Evolutionary conservation across 2,329 filamentous ascomycete genomes (phyloP), one percentile per base, ranked within the genome.

Genomic region (Pseudohalonectria lignicola): DNA sequence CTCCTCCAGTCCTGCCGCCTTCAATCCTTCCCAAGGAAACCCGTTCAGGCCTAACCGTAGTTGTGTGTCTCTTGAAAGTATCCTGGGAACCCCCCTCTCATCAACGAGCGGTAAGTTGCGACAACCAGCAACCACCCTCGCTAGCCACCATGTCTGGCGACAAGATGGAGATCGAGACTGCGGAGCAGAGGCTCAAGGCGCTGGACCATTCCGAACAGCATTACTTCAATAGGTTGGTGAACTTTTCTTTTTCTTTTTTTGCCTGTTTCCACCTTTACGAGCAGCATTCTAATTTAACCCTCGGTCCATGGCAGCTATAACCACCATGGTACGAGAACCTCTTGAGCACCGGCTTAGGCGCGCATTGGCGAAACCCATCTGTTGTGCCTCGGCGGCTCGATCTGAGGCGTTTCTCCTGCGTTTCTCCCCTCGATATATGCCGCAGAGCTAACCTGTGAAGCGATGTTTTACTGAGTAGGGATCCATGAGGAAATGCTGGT

Each of bases 401-500:
- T 26, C 23, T 34, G 33, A 36, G 32, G 47, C 45, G 41, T 43
- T 41, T 42, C 53, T 59, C 62, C 61, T 52, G 49, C 39, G 45
- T 47, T 41, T 43, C 49, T 41, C n/a, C 45, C 43, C 37, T 45
- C 39, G 48, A 42, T 34, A 17, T 34, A 32, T 21, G 21, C 29
- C 37, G 33, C 33, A 26, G 23, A 12, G 23, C 23, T 26, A 26
- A 26, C 23, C 8, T 26, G 8, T 7, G 8, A 26, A 7, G 7
- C 23, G 23, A 7, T 34, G 26, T 13, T 32, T 36, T 32, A 17
- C 26, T 23, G 11, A 53, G 37, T 49, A 90, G 86, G 86, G 60
- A 95, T 94, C 58, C 88, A 95, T 62, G 88, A 94, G 71, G 88
- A 95, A 67, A 94, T 94, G 88, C 71, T 94, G 79, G 86, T 94